Percentiles rank a stretch among this genome's conserved stretches.
phyloP scores from a whole-genome alignment of 176 grass and related monocot genomes.

The Metroxylon sagu region DNA sequence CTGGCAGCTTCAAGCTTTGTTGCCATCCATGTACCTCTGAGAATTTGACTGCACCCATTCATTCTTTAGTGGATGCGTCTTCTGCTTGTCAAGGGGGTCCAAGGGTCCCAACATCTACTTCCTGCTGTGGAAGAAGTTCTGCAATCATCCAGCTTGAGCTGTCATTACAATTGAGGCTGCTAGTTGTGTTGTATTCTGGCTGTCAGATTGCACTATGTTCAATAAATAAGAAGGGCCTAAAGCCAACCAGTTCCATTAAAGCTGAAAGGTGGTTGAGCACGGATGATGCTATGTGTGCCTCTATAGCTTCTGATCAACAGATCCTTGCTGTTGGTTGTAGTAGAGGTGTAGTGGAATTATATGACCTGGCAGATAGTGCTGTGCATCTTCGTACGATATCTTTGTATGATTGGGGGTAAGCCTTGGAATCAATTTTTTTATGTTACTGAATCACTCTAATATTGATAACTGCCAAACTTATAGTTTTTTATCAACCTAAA shows the following conservation, averaged over 20 bases:
- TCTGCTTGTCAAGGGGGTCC: slow-evolving; percentile 29
- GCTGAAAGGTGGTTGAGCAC: slow-evolving; percentile 70
- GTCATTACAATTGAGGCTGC: slow-evolving; percentile 60
- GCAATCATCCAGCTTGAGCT: slow-evolving; percentile 67
- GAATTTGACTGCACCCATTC: slow-evolving; percentile 25
- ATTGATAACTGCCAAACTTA: not conserved
- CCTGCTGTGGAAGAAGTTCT: slow-evolving; percentile 56
- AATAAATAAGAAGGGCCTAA: slow-evolving; percentile 79
- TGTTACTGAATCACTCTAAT: slow-evolving; percentile 3
- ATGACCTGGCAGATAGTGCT: slow-evolving; percentile 69
- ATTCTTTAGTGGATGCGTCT: slow-evolving; percentile 45
- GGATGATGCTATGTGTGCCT: slow-evolving; percentile 63
- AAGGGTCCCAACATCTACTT: slow-evolving; percentile 27
- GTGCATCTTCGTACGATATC: slow-evolving; percentile 76
- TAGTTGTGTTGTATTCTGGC: slow-evolving; percentile 69
- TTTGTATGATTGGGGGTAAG: slow-evolving; percentile 94
- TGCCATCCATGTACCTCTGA: slow-evolving; percentile 43
- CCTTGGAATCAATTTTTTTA: not conserved
- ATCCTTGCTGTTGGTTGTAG: slow-evolving; percentile 88
- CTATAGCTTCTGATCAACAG: slow-evolving; percentile 84
- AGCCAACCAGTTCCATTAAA: slow-evolving; percentile 47
- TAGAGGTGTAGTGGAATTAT: slow-evolving; percentile 86
- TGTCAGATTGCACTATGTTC: slow-evolving; percentile 82
- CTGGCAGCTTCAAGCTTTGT: slow-evolving; percentile 59
- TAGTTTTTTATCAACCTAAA: not conserved